A percentile compares a stretch with the other conserved stretches of the same genome.
These are phyloP conservation scores for Amanita jacksonii DNA, from an alignment of 768 basidiomycete genomes.

Conservation along the genomic window DNA sequence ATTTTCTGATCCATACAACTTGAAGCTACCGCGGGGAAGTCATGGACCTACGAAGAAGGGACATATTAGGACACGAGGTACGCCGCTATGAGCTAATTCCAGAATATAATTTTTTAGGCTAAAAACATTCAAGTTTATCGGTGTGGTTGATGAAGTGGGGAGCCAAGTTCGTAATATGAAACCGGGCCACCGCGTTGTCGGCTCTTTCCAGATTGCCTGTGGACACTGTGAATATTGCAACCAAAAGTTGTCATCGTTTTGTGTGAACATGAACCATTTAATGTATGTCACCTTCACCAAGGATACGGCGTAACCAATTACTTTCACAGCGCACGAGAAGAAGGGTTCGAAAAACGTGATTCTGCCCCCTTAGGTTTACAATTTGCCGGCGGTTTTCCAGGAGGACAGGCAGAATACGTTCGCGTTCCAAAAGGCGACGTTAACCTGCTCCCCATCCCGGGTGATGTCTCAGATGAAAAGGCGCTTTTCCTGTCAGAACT, in stretches of 20 bases:
- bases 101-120: too few species aligned
- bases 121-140: conserved; percentile 43
- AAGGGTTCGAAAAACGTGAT: conserved; percentile 35
- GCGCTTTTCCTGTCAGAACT: conserved; percentile 51
- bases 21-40: too few species aligned
- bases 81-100: too few species aligned
- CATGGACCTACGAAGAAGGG: too few species aligned
- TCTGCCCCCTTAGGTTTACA: conserved; percentile 70
- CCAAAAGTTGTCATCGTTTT: conserved; percentile 63
- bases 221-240: conserved; percentile 67
- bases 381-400: conserved; percentile 64
- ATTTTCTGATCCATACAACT: too few species aligned
- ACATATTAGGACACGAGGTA: too few species aligned
- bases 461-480: conserved; percentile 53
- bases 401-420: conserved; percentile 69
- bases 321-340: too few species aligned
- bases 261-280: conserved; percentile 63
- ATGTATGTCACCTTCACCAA: conserved; percentile 49
- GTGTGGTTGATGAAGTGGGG: conserved; percentile 56
- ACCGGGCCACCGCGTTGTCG: conserved; percentile 65
- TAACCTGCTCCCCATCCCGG: conserved; percentile 63
- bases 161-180: conserved; percentile 51
- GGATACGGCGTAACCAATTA: too few species aligned
- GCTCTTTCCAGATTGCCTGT: conserved; percentile 71
- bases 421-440: conserved; percentile 63